Conservation (phyloP, 768 basidiomycete genomes). For the Lactarius tabidus region DNA sequence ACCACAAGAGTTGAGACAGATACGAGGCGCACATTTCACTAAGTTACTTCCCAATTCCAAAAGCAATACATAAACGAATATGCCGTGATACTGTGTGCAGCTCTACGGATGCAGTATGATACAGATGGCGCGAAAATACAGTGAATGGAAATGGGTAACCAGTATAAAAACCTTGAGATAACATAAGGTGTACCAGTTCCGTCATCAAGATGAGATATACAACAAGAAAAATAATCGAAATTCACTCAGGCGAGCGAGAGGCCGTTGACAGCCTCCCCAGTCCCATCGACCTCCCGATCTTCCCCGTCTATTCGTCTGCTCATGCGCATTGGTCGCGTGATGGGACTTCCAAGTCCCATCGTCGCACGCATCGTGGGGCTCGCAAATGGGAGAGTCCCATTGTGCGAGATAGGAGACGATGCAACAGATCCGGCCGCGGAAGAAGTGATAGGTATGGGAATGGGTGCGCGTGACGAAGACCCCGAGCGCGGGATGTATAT, state of each 20-base stretch:
- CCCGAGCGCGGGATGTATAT: conserved; percentile 48
- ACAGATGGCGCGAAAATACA: conserved; percentile 18
- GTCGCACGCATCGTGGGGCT: conserved; percentile 73
- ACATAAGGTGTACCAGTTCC: background rate
- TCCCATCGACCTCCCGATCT: conserved; percentile 71
- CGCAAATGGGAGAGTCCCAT: conserved; percentile 42
- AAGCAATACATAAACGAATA: background rate
- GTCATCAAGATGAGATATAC: background rate
- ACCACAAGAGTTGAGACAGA: conserved; percentile 80
- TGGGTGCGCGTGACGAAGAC: conserved; percentile 39
- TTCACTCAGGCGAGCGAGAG: conserved; percentile 40
- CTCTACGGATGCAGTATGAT: conserved; percentile 8
- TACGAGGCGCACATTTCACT: conserved; percentile 76
- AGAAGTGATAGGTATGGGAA: conserved; percentile 62
- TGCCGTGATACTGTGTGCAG: background rate
- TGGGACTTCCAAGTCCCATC: conserved; percentile 71
- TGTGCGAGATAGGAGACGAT: conserved; percentile 65
- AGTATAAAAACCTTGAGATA: background rate
- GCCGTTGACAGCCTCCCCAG: conserved; percentile 71
- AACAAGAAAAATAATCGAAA: background rate
- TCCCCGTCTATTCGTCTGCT: conserved; percentile 48
- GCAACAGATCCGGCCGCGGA: conserved; percentile 60
- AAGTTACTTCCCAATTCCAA: background rate
- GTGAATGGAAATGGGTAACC: background rate
- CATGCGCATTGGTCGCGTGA: conserved; percentile 64